A percentile compares a stretch with the other conserved stretches of the same genome.
Evolutionary conservation across 2,329 filamentous ascomycete genomes (phyloP).

Genomic region (Bertia moriformis): DNA sequence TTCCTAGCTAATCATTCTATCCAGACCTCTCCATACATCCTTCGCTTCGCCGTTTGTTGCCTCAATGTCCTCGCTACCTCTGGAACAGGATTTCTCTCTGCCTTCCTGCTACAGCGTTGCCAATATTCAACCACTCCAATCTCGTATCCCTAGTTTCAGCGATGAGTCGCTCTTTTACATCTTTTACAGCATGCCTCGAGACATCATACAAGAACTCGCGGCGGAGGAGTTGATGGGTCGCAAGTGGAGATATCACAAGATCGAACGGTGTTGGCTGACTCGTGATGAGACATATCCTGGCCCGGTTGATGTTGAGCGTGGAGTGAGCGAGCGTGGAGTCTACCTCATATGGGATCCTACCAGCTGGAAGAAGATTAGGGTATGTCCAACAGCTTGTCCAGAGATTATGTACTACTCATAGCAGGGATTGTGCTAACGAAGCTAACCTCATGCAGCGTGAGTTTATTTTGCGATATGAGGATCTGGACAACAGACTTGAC

Average conservation of each 20-base stretch:
- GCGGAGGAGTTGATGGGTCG: conserved; percentile 36
- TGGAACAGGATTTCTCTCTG: conserved; percentile 45
- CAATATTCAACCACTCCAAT: conserved; percentile 44
- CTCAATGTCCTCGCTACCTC: conserved; percentile 32
- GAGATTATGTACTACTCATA: not conserved
- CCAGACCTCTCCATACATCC: conserved; percentile 39
- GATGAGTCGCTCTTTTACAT: conserved; percentile 53
- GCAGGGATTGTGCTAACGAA: not conserved
- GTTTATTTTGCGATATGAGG: conserved; percentile 30
- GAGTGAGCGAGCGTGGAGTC: conserved; percentile 30
- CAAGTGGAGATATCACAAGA: conserved; percentile 35
- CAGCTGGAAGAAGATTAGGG: conserved; percentile 30
- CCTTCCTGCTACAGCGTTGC: conserved; percentile 51
- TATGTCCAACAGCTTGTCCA: conserved; percentile 12
- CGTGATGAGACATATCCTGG: conserved; percentile 28
- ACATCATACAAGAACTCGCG: conserved; percentile 47
- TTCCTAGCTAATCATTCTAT: not conserved
- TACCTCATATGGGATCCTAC: conserved; percentile 28
- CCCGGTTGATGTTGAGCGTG: conserved; percentile 28
- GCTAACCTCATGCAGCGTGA: conserved; percentile 20
- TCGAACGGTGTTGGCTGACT: conserved; percentile 33
- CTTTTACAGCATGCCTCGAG: conserved; percentile 50
- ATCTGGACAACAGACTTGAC: conserved; percentile 28
- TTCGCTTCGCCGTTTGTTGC: conserved; percentile 47
- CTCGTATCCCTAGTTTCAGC: conserved; percentile 37